These are phyloP conservation scores for Syncephalastrum sp. DNA, from an alignment of 371 early-diverging fungal genomes.

Conservation along the genomic window DNA sequence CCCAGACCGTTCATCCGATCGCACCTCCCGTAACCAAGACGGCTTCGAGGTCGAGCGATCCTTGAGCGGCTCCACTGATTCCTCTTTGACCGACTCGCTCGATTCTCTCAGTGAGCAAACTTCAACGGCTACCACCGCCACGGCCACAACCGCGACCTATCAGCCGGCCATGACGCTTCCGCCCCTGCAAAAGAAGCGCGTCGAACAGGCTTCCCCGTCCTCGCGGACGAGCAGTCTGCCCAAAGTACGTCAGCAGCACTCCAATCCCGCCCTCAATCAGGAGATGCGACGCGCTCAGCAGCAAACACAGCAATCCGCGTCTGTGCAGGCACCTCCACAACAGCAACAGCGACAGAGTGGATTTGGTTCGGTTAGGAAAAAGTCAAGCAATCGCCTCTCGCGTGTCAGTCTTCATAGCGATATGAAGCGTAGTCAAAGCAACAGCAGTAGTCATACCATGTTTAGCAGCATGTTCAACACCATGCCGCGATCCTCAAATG, in stretches of 20 bases:
- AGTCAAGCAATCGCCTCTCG: too few species aligned
- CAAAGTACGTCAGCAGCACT: not conserved
- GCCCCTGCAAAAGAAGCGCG: slow-evolving; percentile 4
- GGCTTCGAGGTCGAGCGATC: too few species aligned
- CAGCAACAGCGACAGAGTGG: slow-evolving; percentile 1
- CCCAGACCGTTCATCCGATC: too few species aligned
- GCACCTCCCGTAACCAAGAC: too few species aligned
- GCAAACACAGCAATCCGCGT: slow-evolving; percentile 1
- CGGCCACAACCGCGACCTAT: not conserved
- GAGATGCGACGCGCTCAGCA: slow-evolving; percentile 3
- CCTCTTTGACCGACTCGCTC: too few species aligned
- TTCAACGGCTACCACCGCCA: not conserved
- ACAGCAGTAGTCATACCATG: not conserved
- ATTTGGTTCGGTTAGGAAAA: too few species aligned
- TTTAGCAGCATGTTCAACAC: not conserved
- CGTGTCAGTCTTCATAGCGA: too few species aligned
- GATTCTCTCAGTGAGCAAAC: too few species aligned
- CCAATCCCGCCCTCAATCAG: not conserved
- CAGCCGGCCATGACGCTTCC: slow-evolving; percentile 8
- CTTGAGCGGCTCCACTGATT: not conserved
- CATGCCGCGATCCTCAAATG: slow-evolving; percentile 1
- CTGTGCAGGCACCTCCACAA: slow-evolving; percentile 1
- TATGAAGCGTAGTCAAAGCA: too few species aligned
- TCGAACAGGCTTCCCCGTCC: slow-evolving; percentile 4
- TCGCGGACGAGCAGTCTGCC: slow-evolving; percentile 9